Conservation (phyloP, 1,284 basidiomycete genomes). For the Malassezia yamatoensis region DNA sequence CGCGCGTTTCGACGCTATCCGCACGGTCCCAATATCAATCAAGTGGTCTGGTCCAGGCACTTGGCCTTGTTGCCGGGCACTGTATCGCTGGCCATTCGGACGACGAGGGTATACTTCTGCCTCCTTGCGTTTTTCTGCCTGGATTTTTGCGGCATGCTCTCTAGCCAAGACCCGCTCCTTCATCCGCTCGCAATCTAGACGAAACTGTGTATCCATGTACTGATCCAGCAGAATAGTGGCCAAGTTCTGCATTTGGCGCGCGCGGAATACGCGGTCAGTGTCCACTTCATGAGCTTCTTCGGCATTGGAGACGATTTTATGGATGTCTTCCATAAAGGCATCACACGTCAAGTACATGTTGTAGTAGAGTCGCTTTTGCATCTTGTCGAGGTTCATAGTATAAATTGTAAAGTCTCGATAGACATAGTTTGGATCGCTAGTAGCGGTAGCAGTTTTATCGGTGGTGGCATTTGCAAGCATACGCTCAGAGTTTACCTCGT, state of each 20-base stretch:
- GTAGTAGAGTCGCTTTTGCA: conserved; percentile 76
- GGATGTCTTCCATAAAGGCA: conserved; percentile 76
- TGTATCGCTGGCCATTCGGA: conserved; percentile 28
- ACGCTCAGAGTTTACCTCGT: too few relatives aligned
- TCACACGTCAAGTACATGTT: conserved; percentile 76
- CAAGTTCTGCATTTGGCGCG: conserved; percentile 80
- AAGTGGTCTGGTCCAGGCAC: conserved; percentile 54
- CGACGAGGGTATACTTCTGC: conserved; percentile 26
- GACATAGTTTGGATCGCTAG: conserved; percentile 18
- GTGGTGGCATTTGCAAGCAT: too few relatives aligned
- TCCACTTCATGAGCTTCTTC: conserved; percentile 57
- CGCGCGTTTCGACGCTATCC: conserved; percentile 25
- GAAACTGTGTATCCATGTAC: conserved; percentile 74
- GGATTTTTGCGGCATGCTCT: conserved; percentile 20
- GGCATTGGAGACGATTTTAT: conserved; percentile 81
- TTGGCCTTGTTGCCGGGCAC: conserved; percentile 60
- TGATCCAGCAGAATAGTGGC: conserved; percentile 71
- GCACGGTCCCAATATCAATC: conserved; percentile 22
- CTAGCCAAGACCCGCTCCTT: conserved; percentile 65
- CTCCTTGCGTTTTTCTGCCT: conserved; percentile 50
- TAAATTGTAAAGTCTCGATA: conserved; percentile 36
- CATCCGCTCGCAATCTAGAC: conserved; percentile 78
- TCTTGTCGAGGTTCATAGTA: conserved; percentile 61
- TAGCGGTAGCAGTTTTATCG: too few relatives aligned
- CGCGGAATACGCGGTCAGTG: conserved; percentile 62